Conservation (phyloP, 2,329 filamentous ascomycete genomes). For the Cladorrhinum sp. region DNA sequence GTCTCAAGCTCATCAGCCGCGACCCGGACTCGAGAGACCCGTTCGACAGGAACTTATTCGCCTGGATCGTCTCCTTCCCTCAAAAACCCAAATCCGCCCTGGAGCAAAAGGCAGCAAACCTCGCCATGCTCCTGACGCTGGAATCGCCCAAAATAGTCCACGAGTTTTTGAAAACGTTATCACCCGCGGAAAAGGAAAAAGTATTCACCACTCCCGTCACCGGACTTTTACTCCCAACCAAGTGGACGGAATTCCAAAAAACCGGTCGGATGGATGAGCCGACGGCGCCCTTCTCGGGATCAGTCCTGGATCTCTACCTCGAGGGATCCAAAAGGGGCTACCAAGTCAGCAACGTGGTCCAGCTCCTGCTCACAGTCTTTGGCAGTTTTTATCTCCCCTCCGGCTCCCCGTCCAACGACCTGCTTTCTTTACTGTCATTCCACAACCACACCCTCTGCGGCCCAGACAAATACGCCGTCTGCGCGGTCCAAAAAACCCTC, state of each 20-base stretch:
- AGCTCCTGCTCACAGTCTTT: conserved; percentile 1
- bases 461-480: too few relatives aligned
- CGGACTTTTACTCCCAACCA: not conserved
- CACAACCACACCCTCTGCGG: conserved; percentile 5
- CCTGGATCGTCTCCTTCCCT: conserved; percentile 10
- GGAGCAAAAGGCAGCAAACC: not conserved
- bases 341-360: not conserved
- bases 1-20: not conserved
- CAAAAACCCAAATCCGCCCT: not conserved
- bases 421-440: not conserved
- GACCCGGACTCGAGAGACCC: not conserved
- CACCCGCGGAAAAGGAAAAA: not conserved
- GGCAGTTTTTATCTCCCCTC: not conserved
- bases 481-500: not conserved
- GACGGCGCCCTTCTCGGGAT: not conserved
- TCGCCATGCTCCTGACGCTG: conserved; percentile 8
- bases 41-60: not conserved
- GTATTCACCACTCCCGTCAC: conserved; percentile 5
- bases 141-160: not conserved
- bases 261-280: not conserved
- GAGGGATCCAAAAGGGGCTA: conserved; percentile 6
- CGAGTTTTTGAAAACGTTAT: not conserved
- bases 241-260: conserved; percentile 1
- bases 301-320: conserved; percentile 2
- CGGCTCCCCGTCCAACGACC: not conserved